These are phyloP conservation scores for Drechmeria coniospora DNA, from an alignment of 2,329 filamentous ascomycete species.

Conservation along the genomic window DNA sequence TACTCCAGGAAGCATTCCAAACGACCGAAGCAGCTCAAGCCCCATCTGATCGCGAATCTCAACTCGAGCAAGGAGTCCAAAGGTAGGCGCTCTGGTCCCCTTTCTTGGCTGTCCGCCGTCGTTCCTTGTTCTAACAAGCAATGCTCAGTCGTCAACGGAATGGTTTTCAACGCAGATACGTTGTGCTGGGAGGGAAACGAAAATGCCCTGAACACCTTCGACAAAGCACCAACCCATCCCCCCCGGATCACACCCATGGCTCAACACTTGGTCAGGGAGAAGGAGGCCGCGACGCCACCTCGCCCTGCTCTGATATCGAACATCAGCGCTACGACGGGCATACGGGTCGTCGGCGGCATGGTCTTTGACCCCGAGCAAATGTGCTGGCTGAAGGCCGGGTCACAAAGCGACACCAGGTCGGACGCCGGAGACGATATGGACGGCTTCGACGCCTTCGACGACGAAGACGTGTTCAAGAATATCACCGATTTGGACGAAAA, in stretches of 20 bases:
- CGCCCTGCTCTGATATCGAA: slow-evolving; percentile 79
- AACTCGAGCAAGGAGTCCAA: slow-evolving; percentile 60
- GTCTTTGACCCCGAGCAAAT: slow-evolving; percentile 93
- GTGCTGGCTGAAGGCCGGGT: slow-evolving; percentile 81
- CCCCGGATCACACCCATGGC: slow-evolving; percentile 27
- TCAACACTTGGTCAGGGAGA: slow-evolving; percentile 35
- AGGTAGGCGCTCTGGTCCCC: slow-evolving; percentile 41
- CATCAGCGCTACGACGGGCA: slow-evolving; percentile 67
- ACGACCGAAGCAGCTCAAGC: slow-evolving; percentile 53
- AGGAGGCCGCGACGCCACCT: slow-evolving; percentile 42
- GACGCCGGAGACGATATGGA: slow-evolving; percentile 43
- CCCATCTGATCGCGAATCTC: slow-evolving; percentile 79
- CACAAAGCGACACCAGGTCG: slow-evolving; percentile 28
- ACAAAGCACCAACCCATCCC: slow-evolving; percentile 38
- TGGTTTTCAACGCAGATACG: slow-evolving; percentile 82
- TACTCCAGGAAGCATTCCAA: slow-evolving; percentile 42
- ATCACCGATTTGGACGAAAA: slow-evolving; percentile 81
- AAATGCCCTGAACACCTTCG: slow-evolving; percentile 66
- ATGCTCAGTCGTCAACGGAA: slow-evolving; percentile 65
- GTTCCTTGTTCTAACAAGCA: slow-evolving; percentile 13
- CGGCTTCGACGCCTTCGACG: slow-evolving; percentile 55
- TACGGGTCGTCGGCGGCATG: slow-evolving; percentile 95
- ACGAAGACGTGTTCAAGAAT: slow-evolving; percentile 87
- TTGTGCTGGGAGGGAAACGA: slow-evolving; percentile 96
- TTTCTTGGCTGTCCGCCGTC: no score